phyloP scores from a whole-genome alignment of 352 stramenopile genomes.

The Globisporangium apiculatum region DNA sequence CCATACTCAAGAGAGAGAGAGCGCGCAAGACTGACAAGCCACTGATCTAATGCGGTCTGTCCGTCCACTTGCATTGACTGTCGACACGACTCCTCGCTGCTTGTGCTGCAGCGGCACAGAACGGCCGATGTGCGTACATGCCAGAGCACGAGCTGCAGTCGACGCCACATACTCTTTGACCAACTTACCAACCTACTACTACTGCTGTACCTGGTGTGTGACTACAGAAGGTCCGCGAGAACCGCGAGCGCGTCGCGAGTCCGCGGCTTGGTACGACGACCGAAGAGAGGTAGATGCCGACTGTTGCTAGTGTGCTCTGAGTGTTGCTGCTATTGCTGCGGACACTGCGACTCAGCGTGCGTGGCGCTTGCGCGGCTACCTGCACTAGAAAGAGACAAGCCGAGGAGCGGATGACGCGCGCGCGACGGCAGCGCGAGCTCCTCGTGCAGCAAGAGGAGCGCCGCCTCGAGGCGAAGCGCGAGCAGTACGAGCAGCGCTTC shows the following conservation, averaged over 20 bases:
- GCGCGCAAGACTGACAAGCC: no score
- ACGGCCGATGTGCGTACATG: constrained; percentile 19
- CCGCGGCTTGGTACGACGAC: constrained; percentile 15
- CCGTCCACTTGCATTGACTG: neutral
- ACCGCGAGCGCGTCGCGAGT: constrained; percentile 32
- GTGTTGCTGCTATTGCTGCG: neutral
- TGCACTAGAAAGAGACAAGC: constrained; percentile 56
- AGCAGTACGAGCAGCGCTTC: constrained; percentile 30
- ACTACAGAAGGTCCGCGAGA: constrained; percentile 55
- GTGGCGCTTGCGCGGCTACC: no score
- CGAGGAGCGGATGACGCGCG: constrained; percentile 39
- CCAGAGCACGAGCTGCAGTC: neutral
- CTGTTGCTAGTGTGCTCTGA: neutral
- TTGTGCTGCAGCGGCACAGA: constrained; percentile 24
- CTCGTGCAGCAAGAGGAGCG: constrained; percentile 36
- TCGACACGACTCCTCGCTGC: neutral
- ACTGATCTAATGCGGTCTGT: neutral
- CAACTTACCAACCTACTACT: neutral
- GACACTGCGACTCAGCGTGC: no score
- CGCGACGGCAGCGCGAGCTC: constrained; percentile 30
- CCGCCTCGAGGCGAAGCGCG: constrained; percentile 22
- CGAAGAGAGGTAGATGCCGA: constrained; percentile 19
- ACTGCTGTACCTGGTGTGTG: neutral
- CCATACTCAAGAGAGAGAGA: no score
- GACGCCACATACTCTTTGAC: neutral